phyloP scores from a whole-genome alignment of 2,329 filamentous ascomycete species.

The Cephalotrichum gorgonifer region DNA sequence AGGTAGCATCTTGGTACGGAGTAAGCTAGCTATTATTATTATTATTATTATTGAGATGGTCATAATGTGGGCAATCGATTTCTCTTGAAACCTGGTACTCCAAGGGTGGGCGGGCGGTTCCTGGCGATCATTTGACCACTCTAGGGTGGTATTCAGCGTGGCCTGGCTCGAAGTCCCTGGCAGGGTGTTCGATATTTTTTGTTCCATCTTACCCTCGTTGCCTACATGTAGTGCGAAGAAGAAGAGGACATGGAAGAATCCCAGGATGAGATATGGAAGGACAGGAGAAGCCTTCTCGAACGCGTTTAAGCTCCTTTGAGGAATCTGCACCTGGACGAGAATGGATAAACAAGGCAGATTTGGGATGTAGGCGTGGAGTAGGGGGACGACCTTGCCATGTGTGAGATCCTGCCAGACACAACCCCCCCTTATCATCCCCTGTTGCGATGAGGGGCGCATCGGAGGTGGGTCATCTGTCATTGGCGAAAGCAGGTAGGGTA shows the following conservation, averaged over 20 bases:
- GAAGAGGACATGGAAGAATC: no score
- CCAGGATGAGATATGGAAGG: not conserved
- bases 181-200: not conserved
- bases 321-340: not conserved
- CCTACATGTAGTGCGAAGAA: no score
- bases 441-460: no score
- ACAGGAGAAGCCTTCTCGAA: not conserved
- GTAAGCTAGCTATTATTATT: not conserved
- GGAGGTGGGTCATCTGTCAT: no score
- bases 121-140: slow-evolving; percentile 1
- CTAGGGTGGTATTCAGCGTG: not conserved
- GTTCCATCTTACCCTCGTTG: no score
- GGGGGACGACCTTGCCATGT: no score
- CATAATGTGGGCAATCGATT: not conserved
- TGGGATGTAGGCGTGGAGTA: not conserved
- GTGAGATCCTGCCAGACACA: no score
- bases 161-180: not conserved
- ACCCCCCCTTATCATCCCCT: no score
- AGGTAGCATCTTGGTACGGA: not conserved
- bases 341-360: not conserved
- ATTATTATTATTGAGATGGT: not conserved
- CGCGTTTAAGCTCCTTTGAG: not conserved
- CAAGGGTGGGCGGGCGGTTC: slow-evolving; percentile 1
- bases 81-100: slow-evolving; percentile 2
- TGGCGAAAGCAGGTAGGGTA: no score